These are phyloP conservation scores for Gymnopilus dilepis DNA, from an alignment of 768 basidiomycete species.

Conservation along the genomic window DNA sequence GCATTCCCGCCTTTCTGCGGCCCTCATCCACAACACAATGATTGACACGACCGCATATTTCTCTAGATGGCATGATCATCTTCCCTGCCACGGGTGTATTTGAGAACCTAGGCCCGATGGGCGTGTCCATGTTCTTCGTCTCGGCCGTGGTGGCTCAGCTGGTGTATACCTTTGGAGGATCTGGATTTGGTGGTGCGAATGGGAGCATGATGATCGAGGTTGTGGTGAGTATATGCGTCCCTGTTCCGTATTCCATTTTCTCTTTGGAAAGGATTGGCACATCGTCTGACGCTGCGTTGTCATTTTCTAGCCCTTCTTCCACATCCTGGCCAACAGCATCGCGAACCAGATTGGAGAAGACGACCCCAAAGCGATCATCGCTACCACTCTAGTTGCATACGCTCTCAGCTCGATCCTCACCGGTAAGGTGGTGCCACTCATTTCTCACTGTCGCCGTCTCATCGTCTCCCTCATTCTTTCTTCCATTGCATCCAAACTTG, in stretches of 20 bases:
- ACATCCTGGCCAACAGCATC: constrained; percentile 85
- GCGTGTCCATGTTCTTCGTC: constrained; percentile 96
- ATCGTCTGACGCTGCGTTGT: background rate
- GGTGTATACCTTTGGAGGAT: constrained; percentile 85
- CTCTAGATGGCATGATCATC: constrained; percentile 89
- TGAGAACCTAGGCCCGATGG: constrained; percentile 79
- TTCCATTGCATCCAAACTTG: too few species aligned
- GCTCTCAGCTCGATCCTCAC: constrained; percentile 88
- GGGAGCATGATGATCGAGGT: constrained; percentile 99
- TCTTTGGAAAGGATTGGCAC: background rate
- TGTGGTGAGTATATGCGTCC: constrained; percentile 64
- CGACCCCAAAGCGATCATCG: constrained; percentile 73
- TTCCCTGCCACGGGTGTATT: constrained; percentile 89
- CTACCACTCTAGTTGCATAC: constrained; percentile 91
- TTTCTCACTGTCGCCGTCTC: background rate
- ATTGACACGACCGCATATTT: background rate
- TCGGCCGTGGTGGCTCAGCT: constrained; percentile 84
- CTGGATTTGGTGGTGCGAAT: constrained; percentile 88
- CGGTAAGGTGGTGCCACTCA: constrained; percentile 46
- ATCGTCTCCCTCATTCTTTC: background rate
- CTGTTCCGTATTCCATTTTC: background rate
- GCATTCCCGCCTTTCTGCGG: background rate
- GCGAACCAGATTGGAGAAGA: constrained; percentile 73
- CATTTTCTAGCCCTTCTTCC: constrained; percentile 85
- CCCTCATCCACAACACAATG: background rate